Conservation (phyloP, 345 rosid genomes). For the Pelargonium nanum region DNA sequence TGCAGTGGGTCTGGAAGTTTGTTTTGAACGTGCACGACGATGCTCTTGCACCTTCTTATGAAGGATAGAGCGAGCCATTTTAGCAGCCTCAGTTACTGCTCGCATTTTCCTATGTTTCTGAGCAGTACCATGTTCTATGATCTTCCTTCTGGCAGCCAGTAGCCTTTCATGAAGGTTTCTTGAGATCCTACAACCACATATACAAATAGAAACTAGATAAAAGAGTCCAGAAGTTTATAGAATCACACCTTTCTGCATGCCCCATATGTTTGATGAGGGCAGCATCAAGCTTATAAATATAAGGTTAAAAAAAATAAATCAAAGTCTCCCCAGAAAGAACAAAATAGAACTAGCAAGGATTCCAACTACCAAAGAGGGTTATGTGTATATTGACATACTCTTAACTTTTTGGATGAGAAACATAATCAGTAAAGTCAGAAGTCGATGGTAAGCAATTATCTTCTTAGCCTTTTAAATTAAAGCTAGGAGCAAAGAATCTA, state of each 20-base stretch:
- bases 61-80: slow-evolving; percentile 44
- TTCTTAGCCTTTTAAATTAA: no score
- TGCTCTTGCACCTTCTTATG: slow-evolving; percentile 48
- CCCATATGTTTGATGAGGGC: not conserved
- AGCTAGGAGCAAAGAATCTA: not conserved
- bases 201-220: slow-evolving; percentile 1
- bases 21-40: slow-evolving; percentile 35
- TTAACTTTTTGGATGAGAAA: no score
- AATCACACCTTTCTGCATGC: not conserved
- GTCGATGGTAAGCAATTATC: no score
- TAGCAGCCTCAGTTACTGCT: slow-evolving; percentile 51
- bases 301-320: not conserved
- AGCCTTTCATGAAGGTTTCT: slow-evolving; percentile 46
- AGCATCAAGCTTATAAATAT: not conserved
- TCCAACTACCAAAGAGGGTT: not conserved
- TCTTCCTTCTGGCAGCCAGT: slow-evolving; percentile 35
- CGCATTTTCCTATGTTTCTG: slow-evolving; percentile 38
- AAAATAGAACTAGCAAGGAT: not conserved
- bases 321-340: not conserved
- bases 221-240: slow-evolving; percentile 4
- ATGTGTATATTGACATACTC: no score
- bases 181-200: slow-evolving; percentile 41
- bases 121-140: slow-evolving; percentile 36
- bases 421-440: not conserved
- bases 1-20: slow-evolving; percentile 23